Conservation (phyloP, 2,329 filamentous ascomycete genomes). For the Camillea tinctor region DNA sequence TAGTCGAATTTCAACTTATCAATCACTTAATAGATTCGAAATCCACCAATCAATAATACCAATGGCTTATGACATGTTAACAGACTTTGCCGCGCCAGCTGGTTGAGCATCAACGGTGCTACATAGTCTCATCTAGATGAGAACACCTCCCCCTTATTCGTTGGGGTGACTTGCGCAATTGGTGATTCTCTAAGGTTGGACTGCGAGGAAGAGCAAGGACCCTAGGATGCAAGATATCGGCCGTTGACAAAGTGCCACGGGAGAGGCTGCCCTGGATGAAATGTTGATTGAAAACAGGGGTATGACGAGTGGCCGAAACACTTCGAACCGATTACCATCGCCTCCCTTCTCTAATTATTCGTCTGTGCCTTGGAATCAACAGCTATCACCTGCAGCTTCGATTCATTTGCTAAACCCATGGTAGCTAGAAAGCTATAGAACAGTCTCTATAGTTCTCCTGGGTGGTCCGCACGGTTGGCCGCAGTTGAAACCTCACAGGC, state of each 20-base stretch:
- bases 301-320: neutral
- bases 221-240: neutral
- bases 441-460: neutral
- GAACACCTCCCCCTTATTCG: too few species aligned
- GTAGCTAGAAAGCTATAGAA: neutral
- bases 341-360: neutral
- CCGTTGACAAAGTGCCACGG: neutral
- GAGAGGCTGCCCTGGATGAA: neutral
- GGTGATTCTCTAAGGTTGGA: neutral
- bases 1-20: neutral
- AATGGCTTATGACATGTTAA: neutral
- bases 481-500: neutral
- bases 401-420: neutral
- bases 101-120: neutral
- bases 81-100: neutral
- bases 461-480: neutral
- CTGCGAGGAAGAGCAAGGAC: too few species aligned
- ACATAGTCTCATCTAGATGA: neutral
- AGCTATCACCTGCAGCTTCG: neutral
- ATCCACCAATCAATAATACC: neutral
- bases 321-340: neutral
- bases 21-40: neutral
- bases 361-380: neutral
- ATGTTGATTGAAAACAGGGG: neutral
- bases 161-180: neutral